A percentile compares a stretch with the other conserved stretches of the same genome.
These are phyloP conservation scores for Syzygium aromaticum DNA, from an alignment of 345 rosid genomes.

Conservation along the genomic window DNA sequence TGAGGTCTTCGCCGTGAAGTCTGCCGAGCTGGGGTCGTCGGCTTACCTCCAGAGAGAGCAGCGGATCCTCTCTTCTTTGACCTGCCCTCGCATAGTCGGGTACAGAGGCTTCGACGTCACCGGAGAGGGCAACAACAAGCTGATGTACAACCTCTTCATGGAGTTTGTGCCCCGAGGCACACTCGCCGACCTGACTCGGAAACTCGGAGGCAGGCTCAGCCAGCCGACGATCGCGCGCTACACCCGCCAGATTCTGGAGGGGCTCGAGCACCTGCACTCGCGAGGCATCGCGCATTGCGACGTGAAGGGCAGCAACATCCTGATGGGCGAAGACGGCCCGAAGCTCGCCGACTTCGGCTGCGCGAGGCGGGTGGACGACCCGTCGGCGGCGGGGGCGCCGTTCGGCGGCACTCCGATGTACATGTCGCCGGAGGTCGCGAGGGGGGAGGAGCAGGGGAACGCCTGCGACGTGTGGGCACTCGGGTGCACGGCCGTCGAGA, in stretches of 20 bases:
- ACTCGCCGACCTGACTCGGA: slow-evolving; percentile 22
- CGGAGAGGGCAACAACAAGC: slow-evolving; percentile 10
- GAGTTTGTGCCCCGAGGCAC: slow-evolving; percentile 65
- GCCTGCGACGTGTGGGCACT: slow-evolving; percentile 60
- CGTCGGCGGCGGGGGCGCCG: slow-evolving; percentile 9
- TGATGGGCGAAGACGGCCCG: slow-evolving; percentile 36
- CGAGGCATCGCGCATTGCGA: slow-evolving; percentile 66
- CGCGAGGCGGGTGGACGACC: slow-evolving; percentile 30
- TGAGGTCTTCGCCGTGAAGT: slow-evolving; percentile 54
- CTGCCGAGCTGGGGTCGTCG: slow-evolving; percentile 34
- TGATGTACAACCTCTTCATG: slow-evolving; percentile 51
- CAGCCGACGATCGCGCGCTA: slow-evolving; percentile 31
- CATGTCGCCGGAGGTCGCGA: slow-evolving; percentile 91
- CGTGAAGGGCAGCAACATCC: slow-evolving; percentile 56
- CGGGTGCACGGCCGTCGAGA: slow-evolving; percentile 74
- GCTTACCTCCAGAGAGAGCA: slow-evolving; percentile 51
- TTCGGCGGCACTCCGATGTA: slow-evolving; percentile 58
- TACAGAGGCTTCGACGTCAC: slow-evolving; percentile 51
- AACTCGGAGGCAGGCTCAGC: slow-evolving; percentile 24
- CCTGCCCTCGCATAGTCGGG: slow-evolving; percentile 36
- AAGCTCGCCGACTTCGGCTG: slow-evolving; percentile 78
- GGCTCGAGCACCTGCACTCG: slow-evolving; percentile 51
- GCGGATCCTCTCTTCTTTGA: slow-evolving; percentile 33
- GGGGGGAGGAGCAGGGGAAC: slow-evolving; percentile 64
- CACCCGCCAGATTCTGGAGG: slow-evolving; percentile 47